Evolutionary conservation across 139 green algal genomes (phyloP).

Genomic region (Chlamydomonas applanata): DNA sequence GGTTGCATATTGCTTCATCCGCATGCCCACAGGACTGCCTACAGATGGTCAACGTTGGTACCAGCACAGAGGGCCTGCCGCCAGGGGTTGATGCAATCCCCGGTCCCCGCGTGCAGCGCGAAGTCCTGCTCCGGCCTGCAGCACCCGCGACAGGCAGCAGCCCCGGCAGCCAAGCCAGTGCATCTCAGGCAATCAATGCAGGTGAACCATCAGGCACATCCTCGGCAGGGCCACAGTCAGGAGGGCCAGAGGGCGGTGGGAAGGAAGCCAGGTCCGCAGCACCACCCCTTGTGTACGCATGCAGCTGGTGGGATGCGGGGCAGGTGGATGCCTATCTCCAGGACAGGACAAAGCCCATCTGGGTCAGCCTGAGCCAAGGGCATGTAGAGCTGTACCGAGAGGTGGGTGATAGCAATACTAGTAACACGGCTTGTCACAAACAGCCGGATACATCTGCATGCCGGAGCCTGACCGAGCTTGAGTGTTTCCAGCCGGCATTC

Average conservation of each 20-base stretch:
- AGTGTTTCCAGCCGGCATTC: no score
- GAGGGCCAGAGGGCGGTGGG: no score
- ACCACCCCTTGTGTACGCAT: conserved; percentile 84
- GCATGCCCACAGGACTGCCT: conserved; percentile 65
- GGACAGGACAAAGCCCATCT: conserved; percentile 79
- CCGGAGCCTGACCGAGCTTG: no score
- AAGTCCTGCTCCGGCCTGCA: conserved; percentile 20
- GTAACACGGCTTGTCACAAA: no score
- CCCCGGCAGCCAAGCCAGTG: background rate
- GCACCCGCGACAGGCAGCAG: background rate
- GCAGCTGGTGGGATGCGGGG: conserved; percentile 87
- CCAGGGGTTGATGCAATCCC: conserved; percentile 39
- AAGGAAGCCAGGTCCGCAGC: background rate
- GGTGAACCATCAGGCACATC: no score
- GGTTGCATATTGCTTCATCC: background rate
- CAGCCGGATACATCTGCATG: no score
- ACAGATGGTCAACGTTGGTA: conserved; percentile 60
- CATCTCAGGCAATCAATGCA: no score
- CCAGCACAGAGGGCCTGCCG: conserved; percentile 44
- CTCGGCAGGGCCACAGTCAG: no score
- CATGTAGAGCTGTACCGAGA: conserved; percentile 77
- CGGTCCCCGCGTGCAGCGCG: conserved; percentile 32
- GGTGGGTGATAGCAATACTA: no score
- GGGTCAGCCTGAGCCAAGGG: conserved; percentile 71
- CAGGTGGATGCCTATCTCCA: conserved; percentile 29